Evolutionary conservation across 2,329 filamentous ascomycete species (phyloP).

Genomic region (Nothomitra cinnamomea): DNA sequence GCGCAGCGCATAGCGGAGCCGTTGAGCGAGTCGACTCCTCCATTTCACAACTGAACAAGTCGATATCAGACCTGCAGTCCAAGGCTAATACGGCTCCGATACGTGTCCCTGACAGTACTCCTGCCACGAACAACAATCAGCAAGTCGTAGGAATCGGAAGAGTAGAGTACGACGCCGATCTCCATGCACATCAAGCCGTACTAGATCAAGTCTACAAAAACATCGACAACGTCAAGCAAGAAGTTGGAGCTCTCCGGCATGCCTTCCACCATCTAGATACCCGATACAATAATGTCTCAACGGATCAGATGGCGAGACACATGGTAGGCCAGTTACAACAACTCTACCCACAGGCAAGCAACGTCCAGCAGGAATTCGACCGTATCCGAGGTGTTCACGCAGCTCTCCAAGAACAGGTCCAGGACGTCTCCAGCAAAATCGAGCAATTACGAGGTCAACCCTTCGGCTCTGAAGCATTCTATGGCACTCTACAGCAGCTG

Average conservation of each 20-base stretch:
- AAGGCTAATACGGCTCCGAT: neutral
- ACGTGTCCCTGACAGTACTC: neutral
- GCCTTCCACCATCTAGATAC: conserved; percentile 9
- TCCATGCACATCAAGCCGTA: neutral
- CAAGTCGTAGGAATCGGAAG: neutral
- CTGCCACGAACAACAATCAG: neutral
- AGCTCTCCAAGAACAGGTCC: neutral
- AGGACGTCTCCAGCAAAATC: neutral
- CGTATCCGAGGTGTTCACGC: neutral
- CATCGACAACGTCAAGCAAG: neutral
- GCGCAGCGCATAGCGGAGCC: neutral
- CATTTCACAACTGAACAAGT: neutral
- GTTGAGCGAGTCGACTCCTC: neutral
- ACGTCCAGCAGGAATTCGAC: conserved; percentile 2
- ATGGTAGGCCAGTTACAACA: conserved; percentile 14
- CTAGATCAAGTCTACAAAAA: neutral
- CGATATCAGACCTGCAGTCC: neutral
- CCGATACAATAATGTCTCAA: conserved; percentile 14
- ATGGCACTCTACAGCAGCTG: too few species aligned
- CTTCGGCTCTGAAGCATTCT: too few species aligned
- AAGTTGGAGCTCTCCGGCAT: neutral
- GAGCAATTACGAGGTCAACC: neutral
- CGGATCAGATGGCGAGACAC: conserved; percentile 10
- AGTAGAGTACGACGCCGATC: neutral
- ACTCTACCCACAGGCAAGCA: conserved; percentile 11